Evolutionary conservation across 805 yeast genomes (phyloP).

Genomic region (Wickerhamomyces canadensis): DNA sequence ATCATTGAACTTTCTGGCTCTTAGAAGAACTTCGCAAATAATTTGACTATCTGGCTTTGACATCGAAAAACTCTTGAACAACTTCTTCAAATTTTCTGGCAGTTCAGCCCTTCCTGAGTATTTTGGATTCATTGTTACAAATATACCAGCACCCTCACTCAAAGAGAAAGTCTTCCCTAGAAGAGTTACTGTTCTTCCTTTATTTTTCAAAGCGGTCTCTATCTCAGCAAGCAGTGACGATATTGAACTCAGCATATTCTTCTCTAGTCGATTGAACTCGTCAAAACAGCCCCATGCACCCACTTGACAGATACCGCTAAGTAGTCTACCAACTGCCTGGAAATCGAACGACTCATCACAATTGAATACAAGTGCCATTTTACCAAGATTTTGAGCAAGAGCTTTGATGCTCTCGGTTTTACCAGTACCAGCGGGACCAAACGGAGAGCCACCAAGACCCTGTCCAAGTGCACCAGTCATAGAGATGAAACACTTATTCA

Average conservation of each 20-base stretch:
- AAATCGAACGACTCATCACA: constrained; percentile 89
- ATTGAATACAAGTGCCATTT: constrained; percentile 77
- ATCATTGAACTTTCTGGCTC: constrained; percentile 61
- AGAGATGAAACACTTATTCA: constrained; percentile 56
- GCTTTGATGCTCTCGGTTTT: constrained; percentile 90
- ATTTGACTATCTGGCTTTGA: constrained; percentile 59
- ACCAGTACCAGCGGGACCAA: constrained; percentile 98
- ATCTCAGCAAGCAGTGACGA: constrained; percentile 74
- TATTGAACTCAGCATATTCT: constrained; percentile 71
- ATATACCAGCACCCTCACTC: constrained; percentile 56
- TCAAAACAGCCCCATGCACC: constrained; percentile 97
- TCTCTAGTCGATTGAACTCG: constrained; percentile 80
- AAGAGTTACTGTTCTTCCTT: constrained; percentile 28
- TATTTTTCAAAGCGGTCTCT: constrained; percentile 43
- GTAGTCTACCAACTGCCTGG: constrained; percentile 68
- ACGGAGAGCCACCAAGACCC: constrained; percentile 80
- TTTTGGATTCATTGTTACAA: constrained; percentile 87
- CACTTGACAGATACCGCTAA: constrained; percentile 72
- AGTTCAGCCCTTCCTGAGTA: constrained; percentile 77
- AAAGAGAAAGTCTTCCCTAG: constrained; percentile 37
- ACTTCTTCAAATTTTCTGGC: constrained; percentile 80
- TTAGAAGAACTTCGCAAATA: constrained; percentile 68
- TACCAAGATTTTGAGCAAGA: constrained; percentile 72
- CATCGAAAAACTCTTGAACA: constrained; percentile 74
- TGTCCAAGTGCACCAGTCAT: constrained; percentile 73